Conservation (phyloP, 805 yeast species). For the Starmera pachycereana region DNA sequence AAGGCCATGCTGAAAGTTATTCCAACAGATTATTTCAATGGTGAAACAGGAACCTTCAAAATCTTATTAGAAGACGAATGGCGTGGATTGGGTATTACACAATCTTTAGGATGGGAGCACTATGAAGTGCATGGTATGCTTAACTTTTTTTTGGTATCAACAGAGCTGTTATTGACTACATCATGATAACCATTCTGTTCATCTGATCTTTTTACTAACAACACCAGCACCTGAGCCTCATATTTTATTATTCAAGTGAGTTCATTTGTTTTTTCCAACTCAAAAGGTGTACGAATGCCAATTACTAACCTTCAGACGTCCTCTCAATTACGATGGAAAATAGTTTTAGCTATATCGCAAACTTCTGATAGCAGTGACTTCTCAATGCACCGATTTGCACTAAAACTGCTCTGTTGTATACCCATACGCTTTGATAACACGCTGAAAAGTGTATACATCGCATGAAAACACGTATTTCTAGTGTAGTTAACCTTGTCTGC, state of each 20-base stretch:
- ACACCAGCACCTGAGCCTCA: constrained; percentile 88
- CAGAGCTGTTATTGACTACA: neutral
- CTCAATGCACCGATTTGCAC: too few relatives aligned
- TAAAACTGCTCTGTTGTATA: too few relatives aligned
- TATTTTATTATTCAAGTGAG: constrained; percentile 66
- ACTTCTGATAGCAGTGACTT: too few relatives aligned
- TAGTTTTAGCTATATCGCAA: constrained; percentile 1
- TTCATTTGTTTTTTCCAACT: neutral
- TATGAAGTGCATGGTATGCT: constrained; percentile 73
- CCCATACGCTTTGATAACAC: too few relatives aligned
- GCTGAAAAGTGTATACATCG: too few relatives aligned
- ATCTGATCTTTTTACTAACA: constrained; percentile 9
- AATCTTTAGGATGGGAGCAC: constrained; percentile 95
- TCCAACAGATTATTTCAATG: constrained; percentile 88
- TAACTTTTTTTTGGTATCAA: too few relatives aligned
- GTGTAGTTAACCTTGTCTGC: too few relatives aligned
- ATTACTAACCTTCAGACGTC: constrained; percentile 31
- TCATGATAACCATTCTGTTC: neutral
- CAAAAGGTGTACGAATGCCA: neutral
- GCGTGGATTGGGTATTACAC: constrained; percentile 97
- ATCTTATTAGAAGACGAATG: constrained; percentile 92
- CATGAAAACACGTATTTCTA: too few relatives aligned
- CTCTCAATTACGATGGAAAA: constrained; percentile 41
- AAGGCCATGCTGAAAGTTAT: constrained; percentile 90
- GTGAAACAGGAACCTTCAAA: constrained; percentile 88